Conservation (phyloP, 1,139 yeast genomes). For the Lodderomyces theae region DNA sequence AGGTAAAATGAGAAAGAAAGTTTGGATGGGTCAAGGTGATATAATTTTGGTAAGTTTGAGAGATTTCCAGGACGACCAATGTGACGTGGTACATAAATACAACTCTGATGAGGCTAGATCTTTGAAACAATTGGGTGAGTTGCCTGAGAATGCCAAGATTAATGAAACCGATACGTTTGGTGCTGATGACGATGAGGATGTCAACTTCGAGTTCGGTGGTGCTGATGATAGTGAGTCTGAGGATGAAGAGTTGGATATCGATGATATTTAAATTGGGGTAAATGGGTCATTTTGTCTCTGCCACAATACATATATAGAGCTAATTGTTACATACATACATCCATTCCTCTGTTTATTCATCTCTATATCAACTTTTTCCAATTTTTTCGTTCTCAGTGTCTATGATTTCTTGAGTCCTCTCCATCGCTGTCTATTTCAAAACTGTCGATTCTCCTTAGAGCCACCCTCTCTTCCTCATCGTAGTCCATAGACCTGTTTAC, state of each 20-base stretch:
- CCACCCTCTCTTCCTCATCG: slow-evolving; percentile 52
- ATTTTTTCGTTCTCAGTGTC: slow-evolving; percentile 6
- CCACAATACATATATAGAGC: slow-evolving; percentile 1
- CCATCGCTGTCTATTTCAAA: slow-evolving; percentile 53
- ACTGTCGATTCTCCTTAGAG: slow-evolving; percentile 61
- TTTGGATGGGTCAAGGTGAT: slow-evolving; percentile 99
- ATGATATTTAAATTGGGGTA: slow-evolving; percentile 68
- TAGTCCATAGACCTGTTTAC: slow-evolving; percentile 48
- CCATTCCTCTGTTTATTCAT: neutral
- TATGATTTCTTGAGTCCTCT: slow-evolving; percentile 17
- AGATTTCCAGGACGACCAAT: slow-evolving; percentile 97
- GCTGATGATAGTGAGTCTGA: slow-evolving; percentile 81
- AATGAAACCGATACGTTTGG: slow-evolving; percentile 98
- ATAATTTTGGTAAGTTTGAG: slow-evolving; percentile 92
- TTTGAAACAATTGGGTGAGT: slow-evolving; percentile 91
- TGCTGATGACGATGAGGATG: slow-evolving; percentile 95
- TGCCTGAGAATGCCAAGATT: slow-evolving; percentile 94
- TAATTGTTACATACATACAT: neutral
- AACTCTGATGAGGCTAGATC: slow-evolving; percentile 98
- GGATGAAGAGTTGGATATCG: slow-evolving; percentile 70
- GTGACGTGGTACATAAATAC: slow-evolving; percentile 96
- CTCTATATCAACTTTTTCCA: neutral
- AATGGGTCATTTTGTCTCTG: neutral
- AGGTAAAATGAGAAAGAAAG: slow-evolving; percentile 99
- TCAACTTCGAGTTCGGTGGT: slow-evolving; percentile 97